Conservation (phyloP, 345 rosid genomes). For the Melaleuca quinquenervia region DNA sequence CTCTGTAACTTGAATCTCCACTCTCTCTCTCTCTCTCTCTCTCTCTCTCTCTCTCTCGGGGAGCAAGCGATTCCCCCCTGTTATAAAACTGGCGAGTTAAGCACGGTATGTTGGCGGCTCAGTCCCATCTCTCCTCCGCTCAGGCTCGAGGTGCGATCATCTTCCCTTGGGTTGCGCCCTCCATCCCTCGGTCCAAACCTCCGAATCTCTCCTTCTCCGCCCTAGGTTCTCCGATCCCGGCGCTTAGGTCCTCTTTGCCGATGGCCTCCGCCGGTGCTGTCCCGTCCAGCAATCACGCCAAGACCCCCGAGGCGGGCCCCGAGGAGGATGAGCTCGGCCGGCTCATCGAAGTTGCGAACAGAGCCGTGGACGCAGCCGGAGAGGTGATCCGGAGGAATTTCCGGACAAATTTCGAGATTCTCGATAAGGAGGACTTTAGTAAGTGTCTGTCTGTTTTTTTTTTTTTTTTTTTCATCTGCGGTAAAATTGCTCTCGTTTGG, state of each 20-base stretch:
- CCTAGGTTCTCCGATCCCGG: background rate
- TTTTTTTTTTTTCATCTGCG: too few species aligned
- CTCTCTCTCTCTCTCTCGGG: background rate
- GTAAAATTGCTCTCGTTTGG: background rate
- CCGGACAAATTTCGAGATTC: slow-evolving; percentile 69
- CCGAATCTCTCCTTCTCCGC: slow-evolving; percentile 2
- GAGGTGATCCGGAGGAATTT: slow-evolving; percentile 73
- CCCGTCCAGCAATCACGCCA: background rate
- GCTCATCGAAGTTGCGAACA: slow-evolving; percentile 48
- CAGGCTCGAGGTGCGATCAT: slow-evolving; percentile 1
- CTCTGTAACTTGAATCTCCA: background rate
- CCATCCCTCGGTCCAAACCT: background rate
- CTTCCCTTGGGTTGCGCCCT: background rate
- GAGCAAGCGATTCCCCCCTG: slow-evolving; percentile 11
- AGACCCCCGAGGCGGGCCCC: background rate
- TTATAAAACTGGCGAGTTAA: background rate
- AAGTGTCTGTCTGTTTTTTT: slow-evolving; percentile 3
- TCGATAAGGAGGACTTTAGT: slow-evolving; percentile 81
- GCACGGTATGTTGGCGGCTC: slow-evolving; percentile 5
- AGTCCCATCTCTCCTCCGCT: slow-evolving; percentile 1
- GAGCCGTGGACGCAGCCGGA: slow-evolving; percentile 80
- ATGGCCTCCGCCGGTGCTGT: slow-evolving; percentile 29
- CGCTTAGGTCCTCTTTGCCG: background rate
- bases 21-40: background rate
- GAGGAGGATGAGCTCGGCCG: slow-evolving; percentile 19